Base-by-base conservation (phyloP, 2,329 filamentous ascomycete species). In the Aureobasidium leucospermi region DNA sequence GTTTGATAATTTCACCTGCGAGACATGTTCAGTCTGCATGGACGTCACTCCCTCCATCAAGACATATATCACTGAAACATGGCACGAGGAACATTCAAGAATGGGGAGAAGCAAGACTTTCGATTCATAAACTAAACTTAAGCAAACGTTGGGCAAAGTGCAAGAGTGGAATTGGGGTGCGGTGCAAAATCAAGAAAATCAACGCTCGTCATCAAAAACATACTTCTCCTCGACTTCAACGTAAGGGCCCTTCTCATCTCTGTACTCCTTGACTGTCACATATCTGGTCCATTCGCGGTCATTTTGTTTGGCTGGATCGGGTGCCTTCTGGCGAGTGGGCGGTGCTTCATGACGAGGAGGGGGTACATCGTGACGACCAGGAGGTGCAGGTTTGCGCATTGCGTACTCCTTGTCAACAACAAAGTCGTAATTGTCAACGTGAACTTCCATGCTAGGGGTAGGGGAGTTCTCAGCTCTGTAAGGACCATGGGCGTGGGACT, bases 181-280 rank as follows among this genome's bases (percentile, higher is more conserved):
- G n/a, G n/a, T 15, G n/a, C 11, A 42, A 42, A 15, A 15, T 16
- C 39, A 23, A 23, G n/a, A 42, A n/a, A 6, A 42, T 15, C 39
- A 42, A 42, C 13, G n/a, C 39, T 48, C 28, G 8, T 58, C 55
- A 11, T 48, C 43, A 48, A 47, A 58, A n/a, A 60, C 58, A 23
- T 55, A 38, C 58, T 43, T 60, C 41, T 60, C 58, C 47, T 60
- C 48, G 15, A 60, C 58, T 42, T 60, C 48, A 10, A 55, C 39
- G 15, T 46, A 60, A 13, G 47, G 47, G 9, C 58, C 58, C n/a
- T 47, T 31, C 8, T 53, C 41, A 38, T 60, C 58, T 36, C 41
- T 52, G 34, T 45, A 51, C 19, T 60, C 48, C 32, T 39, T 55
- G 23, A 60, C 58, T 7, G 47, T 52, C 8, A 55, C 49, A 23